phyloP scores from a whole-genome alignment of 73 alveolate species.

The Symbiodinium pilosum region DNA sequence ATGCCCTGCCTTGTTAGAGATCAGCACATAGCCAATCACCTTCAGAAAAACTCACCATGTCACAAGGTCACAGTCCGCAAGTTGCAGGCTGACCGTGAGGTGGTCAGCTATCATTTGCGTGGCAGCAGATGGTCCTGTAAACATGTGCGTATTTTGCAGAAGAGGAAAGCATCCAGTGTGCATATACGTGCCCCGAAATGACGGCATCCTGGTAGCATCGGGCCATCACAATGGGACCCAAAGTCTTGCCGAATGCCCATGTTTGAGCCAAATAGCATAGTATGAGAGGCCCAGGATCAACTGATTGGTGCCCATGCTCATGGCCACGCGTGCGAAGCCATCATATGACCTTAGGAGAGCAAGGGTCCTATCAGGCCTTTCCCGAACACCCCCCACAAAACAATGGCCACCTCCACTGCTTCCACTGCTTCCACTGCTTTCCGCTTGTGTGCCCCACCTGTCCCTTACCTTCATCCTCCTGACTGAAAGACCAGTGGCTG shows the following conservation, averaged over 20 bases:
- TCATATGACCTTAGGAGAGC: constrained; percentile 35
- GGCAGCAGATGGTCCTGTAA: background rate
- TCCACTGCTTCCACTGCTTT: background rate
- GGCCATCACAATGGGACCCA: no score
- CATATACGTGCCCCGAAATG: no score
- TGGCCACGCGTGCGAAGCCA: constrained; percentile 92
- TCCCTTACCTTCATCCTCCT: background rate
- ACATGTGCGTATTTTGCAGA: no score
- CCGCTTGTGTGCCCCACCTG: background rate
- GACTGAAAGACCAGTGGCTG: constrained; percentile 32
- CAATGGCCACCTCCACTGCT: background rate
- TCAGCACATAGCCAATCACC: constrained; percentile 85
- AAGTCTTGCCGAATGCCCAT: no score
- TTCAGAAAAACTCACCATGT: no score
- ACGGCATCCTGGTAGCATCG: no score
- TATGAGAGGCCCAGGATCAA: constrained; percentile 59
- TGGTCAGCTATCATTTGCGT: no score
- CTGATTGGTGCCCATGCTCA: constrained; percentile 95
- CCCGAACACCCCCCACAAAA: background rate
- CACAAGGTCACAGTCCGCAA: no score
- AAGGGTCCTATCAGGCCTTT: background rate
- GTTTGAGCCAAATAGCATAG: background rate
- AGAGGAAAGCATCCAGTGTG: no score
- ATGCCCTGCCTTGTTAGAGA: constrained; percentile 53
- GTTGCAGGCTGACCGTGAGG: no score